Conservation (phyloP, 805 yeast genomes). For the Nakazawaea molendinolei region DNA sequence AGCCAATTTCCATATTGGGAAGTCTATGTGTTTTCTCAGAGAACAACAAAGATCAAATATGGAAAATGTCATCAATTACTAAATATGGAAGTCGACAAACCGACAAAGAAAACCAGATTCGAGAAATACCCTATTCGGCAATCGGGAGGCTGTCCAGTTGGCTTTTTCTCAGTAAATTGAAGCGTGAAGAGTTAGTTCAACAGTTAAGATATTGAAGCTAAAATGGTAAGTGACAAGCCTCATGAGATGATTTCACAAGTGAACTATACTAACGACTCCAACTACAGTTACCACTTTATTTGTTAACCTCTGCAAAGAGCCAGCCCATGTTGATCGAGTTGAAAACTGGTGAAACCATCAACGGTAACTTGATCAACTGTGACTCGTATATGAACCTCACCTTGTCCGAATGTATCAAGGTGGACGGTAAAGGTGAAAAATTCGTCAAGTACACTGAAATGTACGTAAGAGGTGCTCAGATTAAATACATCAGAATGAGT, state of each 20-base stretch:
- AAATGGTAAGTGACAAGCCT: not conserved
- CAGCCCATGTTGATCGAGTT: slow-evolving; percentile 84
- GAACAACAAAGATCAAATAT: too few species aligned
- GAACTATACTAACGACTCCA: not conserved
- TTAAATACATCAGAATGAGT: slow-evolving; percentile 70
- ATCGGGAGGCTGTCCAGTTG: too few species aligned
- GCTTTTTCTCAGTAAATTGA: too few species aligned
- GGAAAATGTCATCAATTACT: too few species aligned
- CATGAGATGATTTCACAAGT: not conserved
- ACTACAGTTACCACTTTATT: slow-evolving; percentile 76
- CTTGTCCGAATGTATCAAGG: slow-evolving; percentile 65
- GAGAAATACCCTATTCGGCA: too few species aligned
- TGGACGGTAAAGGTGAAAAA: slow-evolving; percentile 52
- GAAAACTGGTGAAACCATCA: slow-evolving; percentile 84
- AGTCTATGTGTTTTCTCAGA: too few species aligned
- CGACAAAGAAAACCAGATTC: too few species aligned
- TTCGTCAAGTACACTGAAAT: slow-evolving; percentile 63
- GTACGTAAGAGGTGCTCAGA: slow-evolving; percentile 80
- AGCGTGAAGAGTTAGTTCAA: too few species aligned
- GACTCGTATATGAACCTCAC: slow-evolving; percentile 97
- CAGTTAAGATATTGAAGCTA: too few species aligned
- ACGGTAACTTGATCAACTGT: slow-evolving; percentile 78
- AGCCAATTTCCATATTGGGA: too few species aligned
- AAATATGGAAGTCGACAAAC: too few species aligned
- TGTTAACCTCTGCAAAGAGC: slow-evolving; percentile 85